Base-by-base conservation (phyloP, 176 grass and related monocot species). In the Zoysia pacifica region DNA sequence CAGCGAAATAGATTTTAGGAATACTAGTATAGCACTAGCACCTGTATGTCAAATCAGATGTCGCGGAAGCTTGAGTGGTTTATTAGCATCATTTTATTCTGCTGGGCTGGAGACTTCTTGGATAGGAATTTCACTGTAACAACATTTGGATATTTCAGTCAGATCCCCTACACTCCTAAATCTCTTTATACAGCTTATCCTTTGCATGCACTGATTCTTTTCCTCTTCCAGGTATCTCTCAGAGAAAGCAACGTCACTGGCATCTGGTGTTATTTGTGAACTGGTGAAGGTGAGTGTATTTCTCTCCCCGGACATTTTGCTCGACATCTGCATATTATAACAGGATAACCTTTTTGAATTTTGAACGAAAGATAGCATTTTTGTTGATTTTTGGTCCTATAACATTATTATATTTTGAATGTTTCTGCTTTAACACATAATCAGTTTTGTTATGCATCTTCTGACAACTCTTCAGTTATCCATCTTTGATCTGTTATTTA, bases 221-320 rank as follows among this genome's bases (percentile, higher is more conserved):
- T 58, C 39, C 84, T 73, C 39, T 81, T 87, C 65, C 77, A 95
- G 96, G 77, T 93, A 91, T 86, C 90, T 99, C 78, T 89, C 90
- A 76, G 88, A 99, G 71, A 99, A 99, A 83, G 86, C 83, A 63
- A 83, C 88, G 38, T 84, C 88, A 82, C 74, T 95, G 20, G 96
- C 93, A 52, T 86, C 76, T 73, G 75, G 85, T 76, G 69, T 95
- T 66, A 90, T 99, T 66, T 79, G 65, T 79, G 96, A 95, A 84
- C 80, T 99, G 42, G 86, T 78, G 36, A 91, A 90, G 86, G 96
- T 94, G 48, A 69, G 87, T 85, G 18, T 50, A 42, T 52, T 67
- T 76, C 74, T 68, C 7, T 75, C 62, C 44, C 52, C 74, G 54
- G 53, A 54, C 12, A 68, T 84, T 75, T 41, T 83, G 42, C 38